Percentiles rank a stretch among this genome's conserved stretches.
Conservation (phyloP, 306 rosid species). For the Citrullus mucosospermus region DNA sequence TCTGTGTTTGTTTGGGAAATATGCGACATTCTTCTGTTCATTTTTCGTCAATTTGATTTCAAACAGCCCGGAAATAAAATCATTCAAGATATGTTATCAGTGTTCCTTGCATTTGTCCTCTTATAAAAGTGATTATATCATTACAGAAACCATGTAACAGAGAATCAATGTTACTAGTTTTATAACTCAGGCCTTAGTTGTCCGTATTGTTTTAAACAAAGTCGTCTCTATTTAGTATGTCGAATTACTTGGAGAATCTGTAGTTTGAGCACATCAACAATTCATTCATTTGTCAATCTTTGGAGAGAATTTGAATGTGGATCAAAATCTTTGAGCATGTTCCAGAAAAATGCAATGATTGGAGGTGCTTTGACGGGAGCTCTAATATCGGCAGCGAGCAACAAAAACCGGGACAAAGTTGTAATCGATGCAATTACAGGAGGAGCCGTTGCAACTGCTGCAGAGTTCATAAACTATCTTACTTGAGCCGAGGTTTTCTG, state of each 20-base stretch:
- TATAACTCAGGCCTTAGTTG: background rate
- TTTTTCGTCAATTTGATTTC: background rate
- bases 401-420: slow-evolving; percentile 32
- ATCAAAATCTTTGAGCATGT: slow-evolving; percentile 6
- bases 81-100: background rate
- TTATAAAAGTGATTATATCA: background rate
- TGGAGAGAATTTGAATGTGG: background rate
- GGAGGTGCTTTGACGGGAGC: slow-evolving; percentile 92
- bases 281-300: background rate
- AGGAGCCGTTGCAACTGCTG: slow-evolving; percentile 88
- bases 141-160: background rate
- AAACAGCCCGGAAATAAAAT: background rate
- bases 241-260: background rate
- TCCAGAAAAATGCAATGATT: slow-evolving; percentile 87
- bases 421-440: slow-evolving; percentile 69
- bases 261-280: background rate
- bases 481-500: slow-evolving; percentile 21
- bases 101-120: background rate
- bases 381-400: slow-evolving; percentile 39
- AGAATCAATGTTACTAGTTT: background rate
- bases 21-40: background rate
- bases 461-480: slow-evolving; percentile 66
- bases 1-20: background rate
- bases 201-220: background rate
- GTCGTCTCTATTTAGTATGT: background rate